Evolutionary conservation across 306 rosid species (phyloP), one percentile per base, ranked within the genome.

Genomic region (Gastrolobium villosum): DNA sequence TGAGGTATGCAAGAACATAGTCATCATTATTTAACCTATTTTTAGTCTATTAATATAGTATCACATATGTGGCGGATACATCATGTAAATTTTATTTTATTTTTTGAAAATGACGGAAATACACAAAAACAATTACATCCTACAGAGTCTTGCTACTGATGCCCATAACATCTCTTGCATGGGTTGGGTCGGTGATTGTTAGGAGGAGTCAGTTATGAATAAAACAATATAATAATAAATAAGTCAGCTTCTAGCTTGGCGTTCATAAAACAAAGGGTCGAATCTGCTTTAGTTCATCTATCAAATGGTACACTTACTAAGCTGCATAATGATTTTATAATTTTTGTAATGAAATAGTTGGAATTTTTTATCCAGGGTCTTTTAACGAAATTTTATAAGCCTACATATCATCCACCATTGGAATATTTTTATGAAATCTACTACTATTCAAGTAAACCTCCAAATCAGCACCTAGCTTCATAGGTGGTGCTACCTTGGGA

Each of bases 391-490:
- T 48, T 62, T 62, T 44, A 32, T 14, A 7, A 46, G 14, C 49
- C 39, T 14, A 34, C 7, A 37, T 64, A 39, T 11, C 31, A 8
- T 6, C 11, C 50, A 7, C 2, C 2, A 7, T 6, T 45, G 39
- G n/a, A 37, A 26, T 26, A 6, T n/a, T 14, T 32, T 32, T 4
- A n/a, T n/a, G 60, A 34, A 49, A 49, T 28, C 8, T 7, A 66
- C 61, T 48, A 7, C 44, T 70, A 10, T 46, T 57, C 13, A 67
- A 78, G 62, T 69, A 59, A 53, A 61, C 54, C 44, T 34, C 70
- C 44, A 35, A 34, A 68, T 57, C 59, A 77, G 68, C 75, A 43
- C 15, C 7, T 31, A 31, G 63, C 75, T 59, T 14, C 15, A 40
- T 53, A 52, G 13, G 15, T 14, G 64, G 43, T 63, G 31, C 14